Evolutionary conservation across 169 alveolate genomes (phyloP).

Genomic region (Theileria orientalis): DNA sequence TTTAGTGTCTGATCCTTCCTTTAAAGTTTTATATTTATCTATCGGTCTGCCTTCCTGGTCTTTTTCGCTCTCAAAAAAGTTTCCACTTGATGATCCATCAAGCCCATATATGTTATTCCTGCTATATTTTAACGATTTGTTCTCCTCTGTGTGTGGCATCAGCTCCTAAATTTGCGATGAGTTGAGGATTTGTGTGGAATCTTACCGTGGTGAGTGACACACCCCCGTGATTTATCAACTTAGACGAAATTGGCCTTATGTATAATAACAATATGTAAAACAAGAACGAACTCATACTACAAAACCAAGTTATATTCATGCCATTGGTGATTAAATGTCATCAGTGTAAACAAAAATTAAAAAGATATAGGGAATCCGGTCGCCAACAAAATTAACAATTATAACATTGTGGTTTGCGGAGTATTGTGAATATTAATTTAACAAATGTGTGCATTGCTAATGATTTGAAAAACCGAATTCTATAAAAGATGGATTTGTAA

Average conservation of each 20-base stretch:
- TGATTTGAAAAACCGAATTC: background rate
- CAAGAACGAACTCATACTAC: background rate
- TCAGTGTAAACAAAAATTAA: too few relatives aligned
- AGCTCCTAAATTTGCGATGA: conserved; percentile 1
- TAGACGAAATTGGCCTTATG: background rate
- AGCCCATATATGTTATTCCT: background rate
- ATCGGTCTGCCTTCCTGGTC: too few relatives aligned
- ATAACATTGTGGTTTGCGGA: background rate
- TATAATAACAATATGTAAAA: background rate
- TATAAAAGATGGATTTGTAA: background rate
- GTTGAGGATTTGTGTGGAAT: background rate
- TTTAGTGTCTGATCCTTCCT: background rate
- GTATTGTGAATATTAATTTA: background rate
- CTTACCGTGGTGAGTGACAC: conserved; percentile 23
- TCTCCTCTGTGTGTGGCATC: conserved; percentile 7
- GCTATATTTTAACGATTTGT: background rate
- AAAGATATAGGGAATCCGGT: too few relatives aligned
- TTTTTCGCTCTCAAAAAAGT: too few relatives aligned
- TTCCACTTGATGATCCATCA: too few relatives aligned
- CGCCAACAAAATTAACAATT: background rate
- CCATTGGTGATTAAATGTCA: background rate
- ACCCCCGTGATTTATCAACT: background rate
- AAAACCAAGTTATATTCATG: background rate
- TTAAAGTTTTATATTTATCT: too few relatives aligned
- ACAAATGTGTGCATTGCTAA: background rate